Base-by-base conservation (phyloP, 2,329 filamentous ascomycete genomes). In the Fusarium sp. region DNA sequence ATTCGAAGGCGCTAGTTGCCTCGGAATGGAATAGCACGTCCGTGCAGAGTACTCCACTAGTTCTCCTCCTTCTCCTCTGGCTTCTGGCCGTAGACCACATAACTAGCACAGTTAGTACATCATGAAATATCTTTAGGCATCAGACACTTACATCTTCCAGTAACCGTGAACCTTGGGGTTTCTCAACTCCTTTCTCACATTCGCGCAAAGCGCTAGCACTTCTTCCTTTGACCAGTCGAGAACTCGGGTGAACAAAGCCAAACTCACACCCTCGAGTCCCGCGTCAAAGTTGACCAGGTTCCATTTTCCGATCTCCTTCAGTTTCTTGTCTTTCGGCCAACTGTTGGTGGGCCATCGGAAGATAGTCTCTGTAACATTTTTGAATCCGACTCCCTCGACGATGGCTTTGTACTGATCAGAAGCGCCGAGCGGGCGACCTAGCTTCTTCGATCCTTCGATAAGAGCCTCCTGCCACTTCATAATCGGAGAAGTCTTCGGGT, bases 261-360 rank as follows among this genome's bases (percentile, higher is more conserved):
- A 43, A 7, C 58, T 46, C 2, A 68, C 58, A 1, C 51, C 69
- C 14, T 72, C 62, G 1, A 71, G 52, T 0, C 65, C 72, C 4
- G 36, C 48, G 1, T 60, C 50, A 14, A 73, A 70, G 11, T 65
- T 74, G 2, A 24, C 54, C 1, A 61, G 56, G 36, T 64, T 63
- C 71, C 63, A 73, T 7, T 53, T 53, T 1, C 71, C 66, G 4
- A 73, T 52, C 13, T 68, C 60, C n/a, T 73, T 73, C 17, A 62
- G 57, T 13, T 70, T 73, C 3, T 63, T 55, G 6, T 73, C 66
- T 6, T 50, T 40, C 0, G 71, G 66, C 68, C 68, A 73, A 11
- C 66, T 26, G 15, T 69, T 68, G 0, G 57, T 72, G 2, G 71
- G 71, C 71, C 71, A 73, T 11, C 45, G 62, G 28, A 63, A 71